These are phyloP conservation scores for Triadica sebifera DNA, from an alignment of 345 rosid genomes.

Conservation along the genomic window DNA sequence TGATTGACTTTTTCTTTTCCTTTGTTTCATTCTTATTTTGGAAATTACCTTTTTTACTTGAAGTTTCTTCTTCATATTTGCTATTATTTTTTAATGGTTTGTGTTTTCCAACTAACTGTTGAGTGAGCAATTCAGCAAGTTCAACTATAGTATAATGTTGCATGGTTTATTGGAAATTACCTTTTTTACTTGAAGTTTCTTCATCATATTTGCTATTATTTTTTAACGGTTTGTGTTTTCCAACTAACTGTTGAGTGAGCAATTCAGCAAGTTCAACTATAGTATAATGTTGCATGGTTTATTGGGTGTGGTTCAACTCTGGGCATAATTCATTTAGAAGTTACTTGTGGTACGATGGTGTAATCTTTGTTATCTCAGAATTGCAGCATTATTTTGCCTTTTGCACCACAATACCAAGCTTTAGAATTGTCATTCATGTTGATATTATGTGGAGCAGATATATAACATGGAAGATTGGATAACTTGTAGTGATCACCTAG, in stretches of 20 bases:
- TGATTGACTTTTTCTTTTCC: too few relatives aligned
- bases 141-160: not conserved
- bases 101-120: not conserved
- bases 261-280: not conserved
- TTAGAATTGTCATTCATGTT: not conserved
- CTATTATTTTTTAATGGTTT: constrained; percentile 4
- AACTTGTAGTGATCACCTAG: not conserved
- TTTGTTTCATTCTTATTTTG: not conserved
- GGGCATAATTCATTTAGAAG: not conserved
- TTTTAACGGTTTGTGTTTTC: not conserved
- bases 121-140: not conserved
- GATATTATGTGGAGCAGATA: not conserved
- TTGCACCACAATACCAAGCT: not conserved
- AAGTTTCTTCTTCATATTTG: constrained; percentile 4
- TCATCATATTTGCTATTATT: constrained; percentile 5
- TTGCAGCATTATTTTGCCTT: not conserved
- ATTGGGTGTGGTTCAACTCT: not conserved
- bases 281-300: not conserved
- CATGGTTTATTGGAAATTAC: not conserved
- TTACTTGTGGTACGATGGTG: not conserved
- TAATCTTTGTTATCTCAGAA: not conserved
- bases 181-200: too few relatives aligned
- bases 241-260: not conserved
- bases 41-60: not conserved
- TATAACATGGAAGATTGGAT: not conserved